Evolutionary conservation across 2,329 filamentous ascomycete genomes (phyloP).

Genomic region (Aspergillus sp.): DNA sequence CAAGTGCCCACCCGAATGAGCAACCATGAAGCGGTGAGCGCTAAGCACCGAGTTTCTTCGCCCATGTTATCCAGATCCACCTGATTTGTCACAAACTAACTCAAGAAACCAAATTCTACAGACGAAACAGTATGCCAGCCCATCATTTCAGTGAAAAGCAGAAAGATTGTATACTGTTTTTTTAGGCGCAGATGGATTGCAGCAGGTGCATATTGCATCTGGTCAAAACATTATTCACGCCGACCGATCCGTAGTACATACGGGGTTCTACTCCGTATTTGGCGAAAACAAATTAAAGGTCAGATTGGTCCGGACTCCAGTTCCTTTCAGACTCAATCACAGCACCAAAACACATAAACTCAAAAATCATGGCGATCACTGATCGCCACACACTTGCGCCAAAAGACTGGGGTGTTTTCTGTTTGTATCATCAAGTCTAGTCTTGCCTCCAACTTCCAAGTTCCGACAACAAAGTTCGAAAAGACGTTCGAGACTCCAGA

Average conservation of each 20-base stretch:
- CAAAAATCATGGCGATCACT: conserved; percentile 7
- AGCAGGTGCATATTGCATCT: neutral
- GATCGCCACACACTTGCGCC: conserved; percentile 1
- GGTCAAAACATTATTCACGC: neutral
- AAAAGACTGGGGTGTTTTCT: neutral
- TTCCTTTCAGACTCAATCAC: neutral
- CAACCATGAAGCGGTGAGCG: conserved; percentile 3
- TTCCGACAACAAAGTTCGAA: neutral
- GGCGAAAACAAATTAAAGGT: too few relatives aligned
- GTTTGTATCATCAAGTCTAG: neutral
- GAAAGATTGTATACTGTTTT: neutral
- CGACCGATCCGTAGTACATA: too few relatives aligned
- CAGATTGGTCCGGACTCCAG: neutral
- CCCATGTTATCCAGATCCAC: neutral
- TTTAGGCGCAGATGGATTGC: neutral
- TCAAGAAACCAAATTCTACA: neutral
- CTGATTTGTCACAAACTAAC: neutral
- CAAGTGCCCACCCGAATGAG: neutral
- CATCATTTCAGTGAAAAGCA: neutral
- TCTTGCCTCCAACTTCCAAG: neutral
- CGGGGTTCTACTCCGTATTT: too few relatives aligned
- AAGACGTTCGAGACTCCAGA: neutral
- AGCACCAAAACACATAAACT: neutral
- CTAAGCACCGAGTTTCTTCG: too few relatives aligned
- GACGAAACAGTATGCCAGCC: neutral